Evolutionary conservation across 495 filamentous ascomycete genomes (phyloP).

Genomic region (Penicillium manginii): DNA sequence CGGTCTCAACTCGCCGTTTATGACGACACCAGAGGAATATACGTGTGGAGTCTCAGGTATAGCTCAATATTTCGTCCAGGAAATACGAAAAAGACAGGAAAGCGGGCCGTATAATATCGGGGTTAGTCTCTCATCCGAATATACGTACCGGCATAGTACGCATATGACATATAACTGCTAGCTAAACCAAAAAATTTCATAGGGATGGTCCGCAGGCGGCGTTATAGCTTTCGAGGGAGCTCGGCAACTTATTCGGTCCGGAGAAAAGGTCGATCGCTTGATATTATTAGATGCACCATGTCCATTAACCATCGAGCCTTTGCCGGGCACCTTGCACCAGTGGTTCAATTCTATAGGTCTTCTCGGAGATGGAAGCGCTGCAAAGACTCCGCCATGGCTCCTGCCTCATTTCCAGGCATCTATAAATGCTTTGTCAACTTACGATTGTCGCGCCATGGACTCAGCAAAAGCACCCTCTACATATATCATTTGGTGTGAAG

Average conservation of each 20-base stretch:
- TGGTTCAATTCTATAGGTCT: slow-evolving; percentile 7
- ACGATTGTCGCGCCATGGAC: background rate
- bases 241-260: slow-evolving; percentile 29
- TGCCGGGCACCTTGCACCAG: background rate
- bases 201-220: slow-evolving; percentile 58
- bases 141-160: no score
- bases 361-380: background rate
- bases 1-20: slow-evolving; percentile 69
- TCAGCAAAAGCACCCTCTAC: background rate
- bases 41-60: slow-evolving; percentile 25
- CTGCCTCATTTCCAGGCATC: slow-evolving; percentile 1
- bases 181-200: background rate
- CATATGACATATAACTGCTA: no score
- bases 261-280: slow-evolving; percentile 34
- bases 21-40: slow-evolving; percentile 58
- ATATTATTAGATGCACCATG: slow-evolving; percentile 42
- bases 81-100: slow-evolving; percentile 66
- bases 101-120: slow-evolving; percentile 68
- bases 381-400: background rate
- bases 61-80: slow-evolving; percentile 57
- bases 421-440: slow-evolving; percentile 1
- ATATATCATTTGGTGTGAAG: slow-evolving; percentile 1
- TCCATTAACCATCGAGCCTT: background rate
- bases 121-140: background rate
- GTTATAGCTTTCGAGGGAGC: slow-evolving; percentile 46